Percentiles rank a stretch among this genome's conserved stretches.
Evolutionary conservation across 140 eudicot species (phyloP).

Genomic region (Erigeron philadelphicus): DNA sequence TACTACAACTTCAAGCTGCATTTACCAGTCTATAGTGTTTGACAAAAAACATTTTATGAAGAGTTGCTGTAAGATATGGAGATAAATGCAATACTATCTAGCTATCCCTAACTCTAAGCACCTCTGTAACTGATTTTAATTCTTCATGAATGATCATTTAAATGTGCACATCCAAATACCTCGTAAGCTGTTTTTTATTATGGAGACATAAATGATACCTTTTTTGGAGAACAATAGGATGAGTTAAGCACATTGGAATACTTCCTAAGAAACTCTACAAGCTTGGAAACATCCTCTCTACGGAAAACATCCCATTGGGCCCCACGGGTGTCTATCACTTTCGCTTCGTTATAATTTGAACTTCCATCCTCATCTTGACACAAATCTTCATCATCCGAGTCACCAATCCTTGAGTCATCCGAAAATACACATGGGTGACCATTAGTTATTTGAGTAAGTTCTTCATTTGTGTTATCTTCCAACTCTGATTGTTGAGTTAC

Average conservation of each 20-base stretch:
- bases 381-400: conserved; percentile 47
- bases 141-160: conserved; percentile 7
- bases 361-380: conserved; percentile 42
- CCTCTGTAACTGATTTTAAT: no score
- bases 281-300: conserved; percentile 74
- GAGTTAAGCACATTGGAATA: conserved; percentile 52
- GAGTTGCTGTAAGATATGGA: no score
- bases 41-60: no score
- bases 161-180: conserved; percentile 16
- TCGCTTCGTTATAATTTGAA: conserved; percentile 37
- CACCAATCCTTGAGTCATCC: conserved; percentile 43
- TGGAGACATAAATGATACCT: conserved; percentile 31
- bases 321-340: conserved; percentile 52
- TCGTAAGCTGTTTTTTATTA: neutral
- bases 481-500: conserved; percentile 59
- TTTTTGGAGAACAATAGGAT: conserved; percentile 34
- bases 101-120: no score
- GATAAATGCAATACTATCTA: no score
- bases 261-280: conserved; percentile 62
- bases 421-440: conserved; percentile 36
- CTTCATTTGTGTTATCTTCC: conserved; percentile 35
- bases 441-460: conserved; percentile 39
- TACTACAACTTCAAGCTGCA: no score
- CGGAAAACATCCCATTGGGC: conserved; percentile 92
- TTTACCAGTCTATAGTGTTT: no score